Evolutionary conservation across 2,329 filamentous ascomycete species (phyloP), one percentile per base, ranked within the genome.

Genomic region (Diaporthe citrichinensis): DNA sequence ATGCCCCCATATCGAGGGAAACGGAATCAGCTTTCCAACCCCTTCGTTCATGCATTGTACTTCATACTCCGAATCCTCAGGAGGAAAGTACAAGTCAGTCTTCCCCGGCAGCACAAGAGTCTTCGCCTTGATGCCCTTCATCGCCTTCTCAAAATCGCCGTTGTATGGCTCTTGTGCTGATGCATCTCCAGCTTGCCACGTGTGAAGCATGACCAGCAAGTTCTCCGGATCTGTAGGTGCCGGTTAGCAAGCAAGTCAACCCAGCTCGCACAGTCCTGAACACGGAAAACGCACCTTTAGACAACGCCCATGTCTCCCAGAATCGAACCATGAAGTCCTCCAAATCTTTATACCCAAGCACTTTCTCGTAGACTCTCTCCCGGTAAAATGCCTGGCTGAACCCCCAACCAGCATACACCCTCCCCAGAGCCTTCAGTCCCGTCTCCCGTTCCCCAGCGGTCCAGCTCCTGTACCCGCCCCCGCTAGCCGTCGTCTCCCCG

Each of bases 51-150:
- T 81, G 65, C n/a, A 49, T 17, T 89, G 65, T 81, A 96, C 92
- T 80, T 97, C 94, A 74, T 92, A 92, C 79, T 94, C 90, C 0
- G 93, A 95, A 78, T 96, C 94, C 79, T 96, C 94, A 0, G 94
- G 93, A 71, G 94, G 93, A 78, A 97, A 96, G 81, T 96, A 96
- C 6, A 96, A 86, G 81, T 96, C 94, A 0, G 93, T 95, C 81
- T 94, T 91, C 31, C 87, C 85, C 0, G 94, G 94, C 20, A 96
- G 82, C 4, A 96, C 92, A 57, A 96, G 84, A 0, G 90, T 92
- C 79, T 92, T 94, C 1, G 94, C 92, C 81, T 93, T 94, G 82
- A 96, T 95, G 3, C 86, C 88, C 62, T 87, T 86, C 90, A 96
- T 88, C 0, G 93, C 91, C 72, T 88, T 88, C 75, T 89, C 88